These are phyloP conservation scores for Alternaria rosae DNA, from an alignment of 2,329 filamentous ascomycete species.

Conservation along the genomic window DNA sequence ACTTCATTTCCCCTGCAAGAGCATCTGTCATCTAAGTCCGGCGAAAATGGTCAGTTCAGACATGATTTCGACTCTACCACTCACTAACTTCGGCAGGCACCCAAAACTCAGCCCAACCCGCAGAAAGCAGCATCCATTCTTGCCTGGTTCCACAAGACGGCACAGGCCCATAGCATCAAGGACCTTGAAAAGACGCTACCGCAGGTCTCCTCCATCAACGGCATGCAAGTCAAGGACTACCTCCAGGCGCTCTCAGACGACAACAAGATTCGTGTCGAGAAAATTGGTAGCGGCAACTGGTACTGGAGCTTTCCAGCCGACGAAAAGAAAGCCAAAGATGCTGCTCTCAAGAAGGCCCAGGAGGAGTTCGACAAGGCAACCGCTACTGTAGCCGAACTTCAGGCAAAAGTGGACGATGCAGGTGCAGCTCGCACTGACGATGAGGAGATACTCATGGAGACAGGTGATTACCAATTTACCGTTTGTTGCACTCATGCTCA, in stretches of 20 bases:
- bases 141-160: conserved; percentile 65
- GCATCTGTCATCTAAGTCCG: neutral
- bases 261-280: conserved; percentile 68
- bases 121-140: conserved; percentile 67
- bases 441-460: conserved; percentile 45
- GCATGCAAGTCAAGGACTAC: conserved; percentile 73
- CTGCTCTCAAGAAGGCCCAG: conserved; percentile 46
- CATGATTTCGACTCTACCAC: neutral
- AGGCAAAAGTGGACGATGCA: conserved; percentile 50
- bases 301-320: conserved; percentile 73
- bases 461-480: conserved; percentile 26
- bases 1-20: neutral
- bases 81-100: conserved; percentile 49
- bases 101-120: conserved; percentile 64
- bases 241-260: conserved; percentile 69
- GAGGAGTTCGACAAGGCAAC: conserved; percentile 50
- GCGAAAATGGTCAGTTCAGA: conserved; percentile 18
- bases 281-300: conserved; percentile 76
- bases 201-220: conserved; percentile 67
- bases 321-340: conserved; percentile 58
- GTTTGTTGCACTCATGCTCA: neutral
- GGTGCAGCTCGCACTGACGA: conserved; percentile 50
- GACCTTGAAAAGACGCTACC: conserved; percentile 72
- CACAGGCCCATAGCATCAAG: conserved; percentile 70
- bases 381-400: conserved; percentile 47